Evolutionary conservation across 164 flowering plant species (phyloP), one percentile per base, ranked within the genome.

Genomic region (Dillenia suffruticosa): DNA sequence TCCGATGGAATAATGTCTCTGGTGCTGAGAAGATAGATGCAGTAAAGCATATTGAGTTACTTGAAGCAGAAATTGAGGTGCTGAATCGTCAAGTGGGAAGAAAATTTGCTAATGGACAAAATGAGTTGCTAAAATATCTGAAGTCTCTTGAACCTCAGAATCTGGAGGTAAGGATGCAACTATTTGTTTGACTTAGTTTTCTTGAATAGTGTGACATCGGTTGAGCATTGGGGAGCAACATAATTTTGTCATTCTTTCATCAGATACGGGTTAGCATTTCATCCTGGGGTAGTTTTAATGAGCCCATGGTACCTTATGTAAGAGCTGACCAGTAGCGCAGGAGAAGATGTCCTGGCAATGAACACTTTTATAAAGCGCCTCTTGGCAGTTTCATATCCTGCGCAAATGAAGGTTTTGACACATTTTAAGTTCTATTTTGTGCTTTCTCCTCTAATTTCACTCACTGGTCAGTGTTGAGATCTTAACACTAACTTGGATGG

Each of bases 281-380:
- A 32, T 32, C 40, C 40, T 4, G 40, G 40, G 40, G 40, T 32
- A 5, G 40, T 32, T 32, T 6, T 32, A 32, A 32, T 5, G 6
- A 4, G 7, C 40, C 40, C 40, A 32, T 32, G 40, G 40, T 32
- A 45, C 52, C 17, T 52, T 72, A 11, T 78, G 72, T 70, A 94
- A 97, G 97, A 94, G 8, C 76, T 94, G 72, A 84, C 99, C 32
- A 89, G 84, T 71, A 88, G 77, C 70, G 99, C 95, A 66, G 99
- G 99, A 10, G 97, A 91, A 71, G 99, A 94, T 86, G 99, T 89
- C 62, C 56, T 89, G 66, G 97, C 96, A 15, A 94, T 94, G 92
- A 84, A 91, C 68, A 86, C 96, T 56, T 94, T 94, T 74, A 91
- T 91, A 71, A 91, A 89, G 79, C 92, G 97, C 45, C 84, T 91